These are phyloP conservation scores for Amanita muscaria DNA, from an alignment of 768 basidiomycete genomes.

Conservation along the genomic window DNA sequence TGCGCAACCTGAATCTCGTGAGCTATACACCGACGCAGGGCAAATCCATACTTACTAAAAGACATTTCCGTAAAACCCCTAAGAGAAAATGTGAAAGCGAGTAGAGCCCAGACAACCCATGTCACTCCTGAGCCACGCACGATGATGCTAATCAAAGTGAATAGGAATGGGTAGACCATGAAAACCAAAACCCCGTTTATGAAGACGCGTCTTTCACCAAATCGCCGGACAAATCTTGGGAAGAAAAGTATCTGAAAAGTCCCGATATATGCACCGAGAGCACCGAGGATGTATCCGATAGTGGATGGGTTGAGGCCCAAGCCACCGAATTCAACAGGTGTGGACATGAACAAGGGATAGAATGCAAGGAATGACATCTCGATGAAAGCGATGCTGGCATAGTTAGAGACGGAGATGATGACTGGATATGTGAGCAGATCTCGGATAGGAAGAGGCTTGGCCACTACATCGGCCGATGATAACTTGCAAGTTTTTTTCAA, in stretches of 20 bases:
- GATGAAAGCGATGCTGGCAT: constrained; percentile 55
- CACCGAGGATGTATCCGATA: constrained; percentile 50
- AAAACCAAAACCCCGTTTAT: neutral
- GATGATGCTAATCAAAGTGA: constrained; percentile 38
- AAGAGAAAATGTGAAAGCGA: constrained; percentile 20
- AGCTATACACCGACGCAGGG: neutral
- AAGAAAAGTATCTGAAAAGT: constrained; percentile 32
- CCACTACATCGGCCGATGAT: neutral
- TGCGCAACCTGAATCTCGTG: constrained; percentile 30
- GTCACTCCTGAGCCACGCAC: constrained; percentile 25
- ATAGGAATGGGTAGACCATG: constrained; percentile 13
- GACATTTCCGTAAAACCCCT: constrained; percentile 32
- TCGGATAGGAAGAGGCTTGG: constrained; percentile 26
- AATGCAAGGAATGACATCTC: constrained; percentile 47
- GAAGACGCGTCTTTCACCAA: constrained; percentile 25
- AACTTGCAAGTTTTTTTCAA: neutral
- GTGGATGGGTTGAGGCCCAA: constrained; percentile 48
- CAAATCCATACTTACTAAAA: too few relatives aligned
- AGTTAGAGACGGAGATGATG: constrained; percentile 60
- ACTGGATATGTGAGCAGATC: constrained; percentile 43
- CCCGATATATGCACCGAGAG: constrained; percentile 33
- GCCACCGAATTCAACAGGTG: constrained; percentile 60
- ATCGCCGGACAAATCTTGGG: constrained; percentile 27
- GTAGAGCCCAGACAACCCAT: constrained; percentile 27
- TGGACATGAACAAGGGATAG: constrained; percentile 62